Conservation (phyloP, 2,329 filamentous ascomycete genomes). For the Penicillium glabrum region DNA sequence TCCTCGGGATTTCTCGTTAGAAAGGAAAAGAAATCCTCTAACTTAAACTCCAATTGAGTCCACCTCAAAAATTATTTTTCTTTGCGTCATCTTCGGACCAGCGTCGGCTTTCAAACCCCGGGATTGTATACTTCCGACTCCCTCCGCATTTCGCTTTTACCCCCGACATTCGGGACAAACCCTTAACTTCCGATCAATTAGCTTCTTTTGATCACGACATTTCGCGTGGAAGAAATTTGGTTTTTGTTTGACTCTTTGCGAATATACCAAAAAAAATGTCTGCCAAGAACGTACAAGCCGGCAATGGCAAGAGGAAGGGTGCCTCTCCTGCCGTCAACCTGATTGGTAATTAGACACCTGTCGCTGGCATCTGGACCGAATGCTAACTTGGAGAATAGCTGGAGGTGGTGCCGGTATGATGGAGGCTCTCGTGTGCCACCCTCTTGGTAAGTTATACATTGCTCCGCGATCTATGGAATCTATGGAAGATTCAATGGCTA, state of each 20-base stretch:
- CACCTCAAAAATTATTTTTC: neutral
- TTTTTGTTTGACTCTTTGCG: neutral
- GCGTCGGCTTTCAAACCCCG: constrained; percentile 11
- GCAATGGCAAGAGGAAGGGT: constrained; percentile 62
- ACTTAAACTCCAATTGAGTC: neutral
- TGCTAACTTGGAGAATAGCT: constrained; percentile 54
- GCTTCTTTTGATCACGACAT: constrained; percentile 1
- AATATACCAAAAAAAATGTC: constrained; percentile 49
- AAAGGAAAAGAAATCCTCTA: neutral
- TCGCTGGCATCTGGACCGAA: constrained; percentile 5
- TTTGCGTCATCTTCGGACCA: constrained; percentile 7
- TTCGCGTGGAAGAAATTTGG: neutral
- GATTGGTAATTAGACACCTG: constrained; percentile 63
- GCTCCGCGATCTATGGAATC: neutral
- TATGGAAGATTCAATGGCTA: constrained; percentile 11
- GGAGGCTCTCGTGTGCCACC: constrained; percentile 95
- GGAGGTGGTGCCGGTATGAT: constrained; percentile 98
- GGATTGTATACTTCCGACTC: constrained; percentile 36
- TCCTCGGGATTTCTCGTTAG: constrained; percentile 1
- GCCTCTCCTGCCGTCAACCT: constrained; percentile 87
- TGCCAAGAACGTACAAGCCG: constrained; percentile 55
- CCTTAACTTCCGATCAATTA: constrained; percentile 1
- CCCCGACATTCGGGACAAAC: constrained; percentile 9
- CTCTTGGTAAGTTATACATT: constrained; percentile 64
- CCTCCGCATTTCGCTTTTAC: constrained; percentile 32